Evolutionary conservation across 1,284 basidiomycete genomes (phyloP).

Genomic region (Austroboletus niveus): DNA sequence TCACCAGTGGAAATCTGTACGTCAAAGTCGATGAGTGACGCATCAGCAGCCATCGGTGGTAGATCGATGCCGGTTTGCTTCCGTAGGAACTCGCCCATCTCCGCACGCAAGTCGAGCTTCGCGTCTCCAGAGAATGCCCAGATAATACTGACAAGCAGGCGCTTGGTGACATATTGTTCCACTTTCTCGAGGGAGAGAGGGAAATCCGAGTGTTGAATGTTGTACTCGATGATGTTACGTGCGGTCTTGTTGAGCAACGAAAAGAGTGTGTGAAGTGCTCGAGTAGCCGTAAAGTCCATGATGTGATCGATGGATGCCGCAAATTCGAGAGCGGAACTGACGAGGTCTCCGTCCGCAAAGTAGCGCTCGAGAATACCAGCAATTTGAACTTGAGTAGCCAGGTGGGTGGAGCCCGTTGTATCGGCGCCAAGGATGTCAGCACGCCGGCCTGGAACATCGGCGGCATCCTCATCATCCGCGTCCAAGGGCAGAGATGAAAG

Average conservation of each 20-base stretch:
- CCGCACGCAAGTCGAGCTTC: conserved; percentile 84
- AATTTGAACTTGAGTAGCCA: conserved; percentile 81
- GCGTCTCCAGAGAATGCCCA: conserved; percentile 99
- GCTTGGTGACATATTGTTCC: conserved; percentile 88
- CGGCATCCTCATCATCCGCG: conserved; percentile 84
- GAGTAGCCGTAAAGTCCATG: conserved; percentile 95
- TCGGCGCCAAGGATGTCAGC: conserved; percentile 52
- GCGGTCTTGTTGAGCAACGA: conserved; percentile 96
- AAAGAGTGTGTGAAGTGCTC: conserved; percentile 94
- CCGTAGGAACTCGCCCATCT: conserved; percentile 88
- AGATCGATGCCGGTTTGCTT: conserved; percentile 88
- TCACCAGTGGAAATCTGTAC: conserved; percentile 85
- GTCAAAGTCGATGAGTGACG: conserved; percentile 93
- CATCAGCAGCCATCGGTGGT: conserved; percentile 72
- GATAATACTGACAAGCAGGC: conserved; percentile 89
- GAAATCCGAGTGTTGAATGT: conserved; percentile 93
- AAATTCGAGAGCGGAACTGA: conserved; percentile 75
- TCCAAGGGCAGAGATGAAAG: conserved; percentile 81
- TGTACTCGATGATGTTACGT: conserved; percentile 94
- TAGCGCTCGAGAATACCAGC: conserved; percentile 77
- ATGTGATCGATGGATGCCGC: conserved; percentile 90
- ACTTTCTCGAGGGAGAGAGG: conserved; percentile 82
- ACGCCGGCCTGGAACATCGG: conserved; percentile 62
- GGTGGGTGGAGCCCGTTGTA: conserved; percentile 55
- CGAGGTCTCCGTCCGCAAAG: conserved; percentile 82